Evolutionary conservation across 2,329 filamentous ascomycete genomes (phyloP).

Genomic region (Tolypocladium cylindrosporum): DNA sequence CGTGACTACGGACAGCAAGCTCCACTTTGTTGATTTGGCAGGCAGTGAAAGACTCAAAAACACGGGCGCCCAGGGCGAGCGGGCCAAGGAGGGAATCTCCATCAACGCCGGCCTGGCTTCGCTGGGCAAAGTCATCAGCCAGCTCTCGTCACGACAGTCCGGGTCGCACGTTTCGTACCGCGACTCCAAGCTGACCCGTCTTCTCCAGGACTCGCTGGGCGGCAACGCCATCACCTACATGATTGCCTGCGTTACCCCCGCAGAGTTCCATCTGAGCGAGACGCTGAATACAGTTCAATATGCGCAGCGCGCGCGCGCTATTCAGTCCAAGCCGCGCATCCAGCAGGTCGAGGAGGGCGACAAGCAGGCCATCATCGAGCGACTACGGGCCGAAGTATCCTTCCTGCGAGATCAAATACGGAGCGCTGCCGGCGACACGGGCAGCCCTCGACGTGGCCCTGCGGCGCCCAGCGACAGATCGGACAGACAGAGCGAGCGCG

Average conservation of each 20-base stretch:
- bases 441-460: slow-evolving; percentile 42
- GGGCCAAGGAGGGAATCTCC: slow-evolving; percentile 91
- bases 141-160: slow-evolving; percentile 80
- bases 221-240: slow-evolving; percentile 98
- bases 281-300: slow-evolving; percentile 97
- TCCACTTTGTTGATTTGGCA: slow-evolving; percentile 96
- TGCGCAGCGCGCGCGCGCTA: slow-evolving; percentile 87
- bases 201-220: slow-evolving; percentile 92
- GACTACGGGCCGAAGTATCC: slow-evolving; percentile 84
- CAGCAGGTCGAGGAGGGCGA: slow-evolving; percentile 90
- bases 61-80: slow-evolving; percentile 87
- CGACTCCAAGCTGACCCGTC: slow-evolving; percentile 89
- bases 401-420: slow-evolving; percentile 92
- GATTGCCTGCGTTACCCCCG: slow-evolving; percentile 96
- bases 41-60: slow-evolving; percentile 97
- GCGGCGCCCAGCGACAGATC: slow-evolving; percentile 55
- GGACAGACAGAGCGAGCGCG: slow-evolving; percentile 74
- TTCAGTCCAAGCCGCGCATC: slow-evolving; percentile 95
- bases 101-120: slow-evolving; percentile 95
- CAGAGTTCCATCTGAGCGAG: slow-evolving; percentile 94
- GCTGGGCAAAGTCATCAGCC: slow-evolving; percentile 95
- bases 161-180: slow-evolving; percentile 94
- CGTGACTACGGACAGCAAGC: slow-evolving; percentile 90
- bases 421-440: slow-evolving; percentile 63
- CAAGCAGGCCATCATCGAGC: slow-evolving; percentile 87